A percentile compares a stretch with the other conserved stretches of the same genome.
Evolutionary conservation across 2,329 filamentous ascomycete species (phyloP).

Genomic region (Fusarium sp.): DNA sequence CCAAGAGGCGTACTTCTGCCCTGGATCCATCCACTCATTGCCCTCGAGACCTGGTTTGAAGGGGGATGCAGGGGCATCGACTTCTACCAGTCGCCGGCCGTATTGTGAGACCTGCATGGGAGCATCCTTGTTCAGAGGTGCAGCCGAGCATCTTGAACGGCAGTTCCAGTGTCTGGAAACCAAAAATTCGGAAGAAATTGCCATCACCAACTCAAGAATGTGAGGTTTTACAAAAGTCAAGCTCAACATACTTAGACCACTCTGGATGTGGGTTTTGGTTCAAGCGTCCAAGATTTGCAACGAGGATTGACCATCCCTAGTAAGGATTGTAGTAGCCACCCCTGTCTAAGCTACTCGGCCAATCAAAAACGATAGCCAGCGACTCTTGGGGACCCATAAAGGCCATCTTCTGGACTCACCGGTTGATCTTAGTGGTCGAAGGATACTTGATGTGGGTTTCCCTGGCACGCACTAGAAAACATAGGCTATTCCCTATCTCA

Average conservation of each 20-base stretch:
- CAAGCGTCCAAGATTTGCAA: slow-evolving; percentile 22
- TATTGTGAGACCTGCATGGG: slow-evolving; percentile 36
- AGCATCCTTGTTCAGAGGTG: slow-evolving; percentile 20
- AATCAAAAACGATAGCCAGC: slow-evolving; percentile 2
- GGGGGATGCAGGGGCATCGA: slow-evolving; percentile 32
- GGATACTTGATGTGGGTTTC: slow-evolving; percentile 4
- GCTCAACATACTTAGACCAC: background rate
- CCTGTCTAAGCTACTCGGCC: slow-evolving; percentile 13
- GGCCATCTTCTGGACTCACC: slow-evolving; percentile 30
- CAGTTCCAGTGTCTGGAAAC: background rate
- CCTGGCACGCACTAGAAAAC: background rate
- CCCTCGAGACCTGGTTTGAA: slow-evolving; percentile 27
- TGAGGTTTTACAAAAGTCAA: slow-evolving; percentile 9
- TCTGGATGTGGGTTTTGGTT: slow-evolving; percentile 21
- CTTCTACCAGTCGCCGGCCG: slow-evolving; percentile 27
- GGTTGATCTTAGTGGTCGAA: slow-evolving; percentile 28
- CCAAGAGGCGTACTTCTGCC: slow-evolving; percentile 3
- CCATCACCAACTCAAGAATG: background rate
- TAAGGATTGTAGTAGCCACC: slow-evolving; percentile 13
- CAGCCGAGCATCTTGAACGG: slow-evolving; percentile 11
- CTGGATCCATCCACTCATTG: slow-evolving; percentile 31
- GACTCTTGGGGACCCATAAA: slow-evolving; percentile 19
- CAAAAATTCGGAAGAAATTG: background rate
- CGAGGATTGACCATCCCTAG: slow-evolving; percentile 24
- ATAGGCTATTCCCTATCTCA: slow-evolving; percentile 1